Conservation (phyloP, 192 early-diverging fungal species). For the Backusella psychrophila region DNA sequence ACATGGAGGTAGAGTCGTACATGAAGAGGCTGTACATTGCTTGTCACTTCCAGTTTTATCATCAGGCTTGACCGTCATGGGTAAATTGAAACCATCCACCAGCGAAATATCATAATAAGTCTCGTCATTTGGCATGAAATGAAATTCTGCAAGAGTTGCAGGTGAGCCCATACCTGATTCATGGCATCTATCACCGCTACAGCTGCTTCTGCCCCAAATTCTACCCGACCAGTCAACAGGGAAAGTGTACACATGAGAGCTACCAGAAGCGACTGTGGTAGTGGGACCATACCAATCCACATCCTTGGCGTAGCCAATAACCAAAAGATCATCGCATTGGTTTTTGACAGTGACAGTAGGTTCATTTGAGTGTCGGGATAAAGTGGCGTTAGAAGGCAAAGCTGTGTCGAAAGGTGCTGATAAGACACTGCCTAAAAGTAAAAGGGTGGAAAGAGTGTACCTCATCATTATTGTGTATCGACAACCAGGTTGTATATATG, state of each 20-base stretch:
- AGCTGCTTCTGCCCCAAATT: conserved; percentile 28
- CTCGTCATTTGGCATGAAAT: conserved; percentile 9
- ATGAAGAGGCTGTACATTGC: conserved; percentile 13
- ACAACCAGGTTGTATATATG: neutral
- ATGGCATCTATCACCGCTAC: conserved; percentile 15
- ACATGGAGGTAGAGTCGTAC: conserved; percentile 17
- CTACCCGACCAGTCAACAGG: conserved; percentile 24
- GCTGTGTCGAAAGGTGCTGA: neutral
- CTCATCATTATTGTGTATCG: neutral
- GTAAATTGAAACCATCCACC: conserved; percentile 35
- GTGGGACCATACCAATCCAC: conserved; percentile 16
- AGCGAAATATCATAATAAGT: conserved; percentile 33
- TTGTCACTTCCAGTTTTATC: neutral
- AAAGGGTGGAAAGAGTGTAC: neutral
- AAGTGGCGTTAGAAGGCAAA: neutral
- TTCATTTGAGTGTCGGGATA: neutral
- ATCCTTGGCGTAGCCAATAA: conserved; percentile 13
- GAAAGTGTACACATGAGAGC: neutral
- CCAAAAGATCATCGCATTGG: conserved; percentile 4
- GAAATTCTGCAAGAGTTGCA: conserved; percentile 31
- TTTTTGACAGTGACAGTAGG: conserved; percentile 19
- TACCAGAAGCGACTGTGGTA: conserved; percentile 11
- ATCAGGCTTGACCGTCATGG: conserved; percentile 20
- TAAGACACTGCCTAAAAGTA: neutral
- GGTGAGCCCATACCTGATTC: conserved; percentile 27